A percentile compares a stretch with the other conserved stretches of the same genome.
These are phyloP conservation scores for Mucor saturninus DNA, from an alignment of 371 early-diverging fungal genomes.

Conservation along the genomic window DNA sequence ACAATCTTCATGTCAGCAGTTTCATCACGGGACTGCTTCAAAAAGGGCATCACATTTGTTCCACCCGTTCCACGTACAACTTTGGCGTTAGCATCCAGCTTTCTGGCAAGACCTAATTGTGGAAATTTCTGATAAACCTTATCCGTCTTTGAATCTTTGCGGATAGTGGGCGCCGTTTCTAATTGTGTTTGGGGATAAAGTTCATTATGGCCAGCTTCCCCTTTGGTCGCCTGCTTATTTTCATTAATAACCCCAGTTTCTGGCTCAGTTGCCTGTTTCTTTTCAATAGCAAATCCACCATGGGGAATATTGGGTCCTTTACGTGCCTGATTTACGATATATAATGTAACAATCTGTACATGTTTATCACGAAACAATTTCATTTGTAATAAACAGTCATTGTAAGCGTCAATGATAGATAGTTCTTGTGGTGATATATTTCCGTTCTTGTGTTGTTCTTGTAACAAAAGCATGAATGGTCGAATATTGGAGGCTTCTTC, in stretches of 20 bases:
- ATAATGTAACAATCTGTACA: slow-evolving; percentile 89
- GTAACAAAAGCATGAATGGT: slow-evolving; percentile 52
- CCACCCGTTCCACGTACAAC: slow-evolving; percentile 94
- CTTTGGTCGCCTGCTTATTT: background rate
- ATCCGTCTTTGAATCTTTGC: slow-evolving; percentile 35
- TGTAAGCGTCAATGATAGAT: slow-evolving; percentile 64
- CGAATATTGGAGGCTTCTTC: slow-evolving; percentile 68
- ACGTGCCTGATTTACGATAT: slow-evolving; percentile 88
- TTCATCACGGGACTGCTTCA: slow-evolving; percentile 70
- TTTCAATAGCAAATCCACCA: slow-evolving; percentile 58
- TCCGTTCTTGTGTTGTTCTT: slow-evolving; percentile 27
- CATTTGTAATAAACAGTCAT: slow-evolving; percentile 79
- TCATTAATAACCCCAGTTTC: background rate
- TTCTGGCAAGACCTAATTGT: slow-evolving; percentile 63
- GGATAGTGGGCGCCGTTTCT: slow-evolving; percentile 44
- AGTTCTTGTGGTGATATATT: slow-evolving; percentile 23
- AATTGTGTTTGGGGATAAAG: slow-evolving; percentile 60
- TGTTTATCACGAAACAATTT: slow-evolving; percentile 91
- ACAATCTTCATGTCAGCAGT: slow-evolving; percentile 44
- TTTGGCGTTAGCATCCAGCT: slow-evolving; percentile 53
- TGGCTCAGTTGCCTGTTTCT: slow-evolving; percentile 23
- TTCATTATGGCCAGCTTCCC: slow-evolving; percentile 42
- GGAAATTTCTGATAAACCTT: slow-evolving; percentile 48
- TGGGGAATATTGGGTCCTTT: slow-evolving; percentile 73
- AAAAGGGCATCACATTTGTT: slow-evolving; percentile 91